Conservation (phyloP, 176 grass and related monocot genomes). For the Juncus inflexus region DNA sequence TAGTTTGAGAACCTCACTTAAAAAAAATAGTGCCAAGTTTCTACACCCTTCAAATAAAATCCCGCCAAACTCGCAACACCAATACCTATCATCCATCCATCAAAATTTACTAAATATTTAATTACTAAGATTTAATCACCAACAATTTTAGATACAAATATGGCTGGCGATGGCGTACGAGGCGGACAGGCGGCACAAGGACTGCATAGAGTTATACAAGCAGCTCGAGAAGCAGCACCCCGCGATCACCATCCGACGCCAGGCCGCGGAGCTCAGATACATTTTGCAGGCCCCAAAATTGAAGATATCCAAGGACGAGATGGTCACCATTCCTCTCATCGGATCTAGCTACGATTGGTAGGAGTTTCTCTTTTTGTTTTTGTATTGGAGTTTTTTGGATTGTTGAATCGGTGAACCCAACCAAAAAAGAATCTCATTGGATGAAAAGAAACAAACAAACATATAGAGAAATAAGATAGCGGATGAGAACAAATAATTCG, state of each 20-base stretch:
- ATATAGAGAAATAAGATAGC: background rate
- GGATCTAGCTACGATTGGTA: constrained; percentile 94
- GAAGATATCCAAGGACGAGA: constrained; percentile 97
- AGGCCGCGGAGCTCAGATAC: constrained; percentile 87
- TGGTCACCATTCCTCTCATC: constrained; percentile 91
- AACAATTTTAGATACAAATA: constrained; percentile 77
- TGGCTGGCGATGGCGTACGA: constrained; percentile 99
- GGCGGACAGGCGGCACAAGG: constrained; percentile 84
- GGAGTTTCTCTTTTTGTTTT: constrained; percentile 13
- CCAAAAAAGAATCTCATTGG: background rate
- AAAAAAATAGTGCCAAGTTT: too few relatives aligned
- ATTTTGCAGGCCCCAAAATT: constrained; percentile 91
- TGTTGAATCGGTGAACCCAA: background rate
- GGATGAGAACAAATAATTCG: background rate
- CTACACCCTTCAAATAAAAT: too few relatives aligned
- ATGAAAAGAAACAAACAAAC: background rate
- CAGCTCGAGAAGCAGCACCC: constrained; percentile 79
- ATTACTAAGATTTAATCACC: background rate
- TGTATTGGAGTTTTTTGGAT: background rate
- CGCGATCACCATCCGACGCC: constrained; percentile 78
- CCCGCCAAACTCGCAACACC: background rate
- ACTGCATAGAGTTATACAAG: constrained; percentile 94
- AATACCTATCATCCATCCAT: background rate
- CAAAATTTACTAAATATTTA: background rate
- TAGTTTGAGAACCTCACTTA: too few relatives aligned